phyloP scores from a whole-genome alignment of 148 eudicot species.

The Nepenthes gracilis region DNA sequence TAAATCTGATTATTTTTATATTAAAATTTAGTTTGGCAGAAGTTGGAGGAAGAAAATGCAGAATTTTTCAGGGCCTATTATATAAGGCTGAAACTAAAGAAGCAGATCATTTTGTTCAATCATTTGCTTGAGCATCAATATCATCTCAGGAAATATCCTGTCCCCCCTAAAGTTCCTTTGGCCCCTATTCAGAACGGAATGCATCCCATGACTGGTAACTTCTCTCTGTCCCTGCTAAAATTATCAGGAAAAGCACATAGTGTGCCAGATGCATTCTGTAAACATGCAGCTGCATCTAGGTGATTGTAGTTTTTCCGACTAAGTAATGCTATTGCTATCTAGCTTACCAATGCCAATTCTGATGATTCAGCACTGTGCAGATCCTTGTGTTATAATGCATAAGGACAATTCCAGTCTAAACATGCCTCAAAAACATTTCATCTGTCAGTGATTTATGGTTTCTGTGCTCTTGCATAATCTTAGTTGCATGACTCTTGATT shows the following conservation, averaged over 20 bases:
- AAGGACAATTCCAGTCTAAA: no score
- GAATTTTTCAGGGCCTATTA: slow-evolving; percentile 95
- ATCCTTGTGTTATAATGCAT: no score
- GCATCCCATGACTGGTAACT: slow-evolving; percentile 85
- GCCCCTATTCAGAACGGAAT: slow-evolving; percentile 92
- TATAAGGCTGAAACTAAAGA: slow-evolving; percentile 92
- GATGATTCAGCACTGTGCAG: no score
- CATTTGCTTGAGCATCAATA: slow-evolving; percentile 89
- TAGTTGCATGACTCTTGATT: no score
- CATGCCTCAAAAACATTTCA: no score
- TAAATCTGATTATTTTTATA: slow-evolving; percentile 7
- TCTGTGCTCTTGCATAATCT: no score
- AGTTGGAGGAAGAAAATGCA: slow-evolving; percentile 98
- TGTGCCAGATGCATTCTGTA: not conserved
- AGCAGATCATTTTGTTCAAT: slow-evolving; percentile 89
- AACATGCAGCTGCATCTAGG: no score
- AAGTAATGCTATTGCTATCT: no score
- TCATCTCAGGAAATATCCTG: slow-evolving; percentile 71
- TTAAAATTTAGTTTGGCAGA: slow-evolving; percentile 77
- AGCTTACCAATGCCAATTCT: no score
- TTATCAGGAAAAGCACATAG: not conserved
- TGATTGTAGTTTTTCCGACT: no score
- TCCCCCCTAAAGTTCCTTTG: slow-evolving; percentile 79
- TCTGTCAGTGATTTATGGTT: no score
- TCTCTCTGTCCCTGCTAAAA: not conserved